These are phyloP conservation scores for Reutealis trisperma DNA, from an alignment of 345 rosid genomes.

Conservation along the genomic window DNA sequence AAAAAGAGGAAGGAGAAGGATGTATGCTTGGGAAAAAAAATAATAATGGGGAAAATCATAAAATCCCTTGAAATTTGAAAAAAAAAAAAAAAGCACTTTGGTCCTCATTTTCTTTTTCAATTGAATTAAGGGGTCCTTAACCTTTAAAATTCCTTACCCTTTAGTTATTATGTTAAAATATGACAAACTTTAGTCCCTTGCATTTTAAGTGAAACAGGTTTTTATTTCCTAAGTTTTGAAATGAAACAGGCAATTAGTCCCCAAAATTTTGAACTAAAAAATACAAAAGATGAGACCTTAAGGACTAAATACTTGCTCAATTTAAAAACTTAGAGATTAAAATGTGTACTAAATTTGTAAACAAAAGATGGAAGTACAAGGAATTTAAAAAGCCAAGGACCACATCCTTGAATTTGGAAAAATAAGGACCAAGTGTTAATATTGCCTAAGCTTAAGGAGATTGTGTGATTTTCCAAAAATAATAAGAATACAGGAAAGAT, in stretches of 20 bases:
- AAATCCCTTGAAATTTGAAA: too few species aligned
- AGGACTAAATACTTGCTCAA: background rate
- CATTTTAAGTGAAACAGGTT: background rate
- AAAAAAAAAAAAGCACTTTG: background rate
- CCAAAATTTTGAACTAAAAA: background rate
- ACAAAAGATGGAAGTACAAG: background rate
- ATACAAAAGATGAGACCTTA: background rate
- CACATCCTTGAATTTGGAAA: background rate
- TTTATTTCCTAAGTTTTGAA: background rate
- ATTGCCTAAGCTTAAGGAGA: background rate
- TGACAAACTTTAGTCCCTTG: background rate
- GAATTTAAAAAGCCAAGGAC: conserved; percentile 4
- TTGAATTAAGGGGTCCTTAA: too few species aligned
- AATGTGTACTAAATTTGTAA: background rate
- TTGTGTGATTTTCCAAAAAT: background rate
- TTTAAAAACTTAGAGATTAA: background rate
- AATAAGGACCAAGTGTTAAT: background rate
- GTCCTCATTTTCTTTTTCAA: background rate
- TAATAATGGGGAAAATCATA: too few species aligned
- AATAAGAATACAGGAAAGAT: background rate
- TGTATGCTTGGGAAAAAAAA: background rate
- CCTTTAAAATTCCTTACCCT: too few species aligned
- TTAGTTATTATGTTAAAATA: too few species aligned
- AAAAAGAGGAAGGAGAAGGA: background rate
- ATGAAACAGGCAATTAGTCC: background rate